A percentile compares a stretch with the other conserved stretches of the same genome.
These are phyloP conservation scores for Botrytis sinoallii DNA, from an alignment of 2,329 filamentous ascomycete species.

Conservation along the genomic window DNA sequence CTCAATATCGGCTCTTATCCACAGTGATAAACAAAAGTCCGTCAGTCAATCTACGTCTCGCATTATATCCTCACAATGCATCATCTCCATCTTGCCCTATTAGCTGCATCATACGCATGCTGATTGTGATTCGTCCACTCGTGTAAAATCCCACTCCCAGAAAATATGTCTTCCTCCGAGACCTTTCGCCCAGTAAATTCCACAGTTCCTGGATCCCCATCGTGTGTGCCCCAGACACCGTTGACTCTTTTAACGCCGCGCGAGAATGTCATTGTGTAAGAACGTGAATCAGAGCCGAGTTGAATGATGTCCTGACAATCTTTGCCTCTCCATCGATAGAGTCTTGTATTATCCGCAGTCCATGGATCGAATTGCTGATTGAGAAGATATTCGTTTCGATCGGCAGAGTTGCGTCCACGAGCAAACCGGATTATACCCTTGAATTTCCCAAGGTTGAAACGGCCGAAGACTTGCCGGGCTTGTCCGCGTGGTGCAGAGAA, in stretches of 20 bases:
- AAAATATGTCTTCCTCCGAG: neutral
- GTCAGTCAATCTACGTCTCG: neutral
- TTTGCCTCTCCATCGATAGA: conserved; percentile 6
- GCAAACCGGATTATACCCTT: neutral
- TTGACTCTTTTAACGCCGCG: neutral
- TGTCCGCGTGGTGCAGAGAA: neutral
- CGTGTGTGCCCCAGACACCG: neutral
- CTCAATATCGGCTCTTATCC: neutral
- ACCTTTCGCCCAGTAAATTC: neutral
- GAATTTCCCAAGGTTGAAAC: neutral
- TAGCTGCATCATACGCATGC: neutral
- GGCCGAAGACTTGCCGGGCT: neutral
- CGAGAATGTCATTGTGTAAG: neutral
- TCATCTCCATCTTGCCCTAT: neutral
- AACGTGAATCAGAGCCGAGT: neutral
- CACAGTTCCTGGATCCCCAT: neutral
- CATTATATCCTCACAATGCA: neutral
- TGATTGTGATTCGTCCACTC: neutral
- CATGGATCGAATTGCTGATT: neutral
- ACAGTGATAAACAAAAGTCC: neutral
- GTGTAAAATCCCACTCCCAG: neutral
- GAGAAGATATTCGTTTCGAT: neutral
- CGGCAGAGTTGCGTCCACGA: neutral
- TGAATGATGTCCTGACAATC: neutral
- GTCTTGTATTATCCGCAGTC: neutral